Evolutionary conservation across 2,329 filamentous ascomycete genomes (phyloP).

Genomic region (Cladophialophora immunda): DNA sequence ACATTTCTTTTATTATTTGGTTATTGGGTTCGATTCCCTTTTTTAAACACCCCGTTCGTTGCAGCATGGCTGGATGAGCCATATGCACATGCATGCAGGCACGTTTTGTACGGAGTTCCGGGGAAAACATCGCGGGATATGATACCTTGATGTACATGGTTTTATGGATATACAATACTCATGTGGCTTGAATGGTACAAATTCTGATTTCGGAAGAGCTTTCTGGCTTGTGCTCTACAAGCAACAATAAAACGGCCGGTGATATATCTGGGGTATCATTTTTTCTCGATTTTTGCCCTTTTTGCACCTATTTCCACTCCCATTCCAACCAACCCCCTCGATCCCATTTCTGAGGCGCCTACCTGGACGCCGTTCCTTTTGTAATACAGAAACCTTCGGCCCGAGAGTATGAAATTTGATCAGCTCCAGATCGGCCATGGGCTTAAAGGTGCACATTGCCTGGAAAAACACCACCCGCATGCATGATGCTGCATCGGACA

Average conservation of each 20-base stretch:
- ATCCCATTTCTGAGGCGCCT: neutral
- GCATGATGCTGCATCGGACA: neutral
- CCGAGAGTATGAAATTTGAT: no score
- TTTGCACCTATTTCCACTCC: neutral
- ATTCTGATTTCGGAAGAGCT: neutral
- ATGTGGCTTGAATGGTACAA: neutral
- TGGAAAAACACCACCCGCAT: neutral
- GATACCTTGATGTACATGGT: neutral
- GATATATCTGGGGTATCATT: slow-evolving; percentile 6
- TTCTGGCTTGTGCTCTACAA: neutral
- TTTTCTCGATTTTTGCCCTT: neutral
- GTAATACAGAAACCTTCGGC: no score
- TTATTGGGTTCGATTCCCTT: neutral
- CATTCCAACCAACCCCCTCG: neutral
- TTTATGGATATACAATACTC: neutral
- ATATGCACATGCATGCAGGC: no score
- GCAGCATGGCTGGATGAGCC: neutral
- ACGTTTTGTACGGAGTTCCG: neutral
- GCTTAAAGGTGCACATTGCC: neutral
- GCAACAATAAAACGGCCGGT: neutral
- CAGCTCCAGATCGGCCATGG: neutral
- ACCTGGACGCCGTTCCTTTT: no score
- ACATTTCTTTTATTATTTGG: neutral
- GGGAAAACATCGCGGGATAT: neutral
- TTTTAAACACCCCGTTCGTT: neutral